Conservation (phyloP, 2,329 filamentous ascomycete genomes). For the Fusarium pininemorale region DNA sequence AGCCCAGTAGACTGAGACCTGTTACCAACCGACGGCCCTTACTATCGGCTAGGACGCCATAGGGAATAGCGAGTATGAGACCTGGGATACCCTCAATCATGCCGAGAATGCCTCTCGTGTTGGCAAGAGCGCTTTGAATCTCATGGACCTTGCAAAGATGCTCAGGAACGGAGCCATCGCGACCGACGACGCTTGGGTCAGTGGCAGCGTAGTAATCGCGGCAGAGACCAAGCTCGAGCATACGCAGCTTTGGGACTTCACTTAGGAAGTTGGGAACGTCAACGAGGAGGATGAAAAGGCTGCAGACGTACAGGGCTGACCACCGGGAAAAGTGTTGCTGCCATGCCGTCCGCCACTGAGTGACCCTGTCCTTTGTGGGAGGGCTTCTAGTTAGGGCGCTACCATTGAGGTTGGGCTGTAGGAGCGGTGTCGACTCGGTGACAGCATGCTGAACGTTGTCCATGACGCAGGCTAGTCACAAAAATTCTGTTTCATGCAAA, state of each 20-base stretch:
- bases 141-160: not conserved
- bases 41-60: not conserved
- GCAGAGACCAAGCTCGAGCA: not conserved
- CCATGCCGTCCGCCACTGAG: not conserved
- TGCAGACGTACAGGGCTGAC: not conserved
- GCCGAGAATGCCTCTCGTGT: not conserved
- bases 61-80: not conserved
- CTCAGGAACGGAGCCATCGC: not conserved
- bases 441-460: not conserved
- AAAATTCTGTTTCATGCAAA: rapidly evolving
- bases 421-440: not conserved
- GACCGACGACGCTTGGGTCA: not conserved
- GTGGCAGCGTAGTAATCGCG: not conserved
- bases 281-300: not conserved
- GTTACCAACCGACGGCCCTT: not conserved
- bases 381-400: not conserved
- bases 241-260: not conserved
- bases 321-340: not conserved
- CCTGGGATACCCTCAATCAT: not conserved
- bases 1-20: not conserved
- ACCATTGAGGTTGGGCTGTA: not conserved
- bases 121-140: not conserved
- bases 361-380: no score
- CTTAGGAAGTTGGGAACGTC: not conserved
- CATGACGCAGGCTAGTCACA: not conserved